These are phyloP conservation scores for Fusarium temperatum DNA, from an alignment of 2,329 filamentous ascomycete species.

Conservation along the genomic window DNA sequence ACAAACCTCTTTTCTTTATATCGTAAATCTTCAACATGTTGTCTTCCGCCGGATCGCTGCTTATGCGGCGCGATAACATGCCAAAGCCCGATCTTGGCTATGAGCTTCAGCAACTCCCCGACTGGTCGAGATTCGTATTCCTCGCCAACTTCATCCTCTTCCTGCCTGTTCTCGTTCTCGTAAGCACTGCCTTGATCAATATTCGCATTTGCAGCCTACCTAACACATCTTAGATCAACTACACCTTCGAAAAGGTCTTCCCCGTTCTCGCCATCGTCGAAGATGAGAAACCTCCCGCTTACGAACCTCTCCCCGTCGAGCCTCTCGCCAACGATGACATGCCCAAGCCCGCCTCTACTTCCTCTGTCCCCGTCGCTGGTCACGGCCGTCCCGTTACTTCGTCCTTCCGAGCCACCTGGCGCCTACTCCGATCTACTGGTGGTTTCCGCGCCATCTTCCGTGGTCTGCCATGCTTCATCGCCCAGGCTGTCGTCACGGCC, in stretches of 20 bases:
- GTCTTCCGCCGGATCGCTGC: slow-evolving; percentile 19
- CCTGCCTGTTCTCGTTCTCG: slow-evolving; percentile 55
- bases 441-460: slow-evolving; percentile 76
- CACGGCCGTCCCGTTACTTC: slow-evolving; percentile 53
- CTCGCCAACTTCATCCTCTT: slow-evolving; percentile 55
- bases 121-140: slow-evolving; percentile 53
- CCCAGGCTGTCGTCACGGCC: slow-evolving; percentile 49
- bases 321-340: slow-evolving; percentile 48
- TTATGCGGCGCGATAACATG: slow-evolving; percentile 48
- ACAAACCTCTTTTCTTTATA: neutral
- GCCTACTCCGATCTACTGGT: slow-evolving; percentile 67
- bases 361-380: slow-evolving; percentile 28
- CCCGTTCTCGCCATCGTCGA: slow-evolving; percentile 67
- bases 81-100: slow-evolving; percentile 10
- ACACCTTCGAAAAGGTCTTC: slow-evolving; percentile 61
- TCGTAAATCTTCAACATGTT: slow-evolving; percentile 23
- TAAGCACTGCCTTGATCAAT: slow-evolving; percentile 41
- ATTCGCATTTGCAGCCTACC: neutral
- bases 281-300: slow-evolving; percentile 64
- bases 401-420: slow-evolving; percentile 60
- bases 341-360: slow-evolving; percentile 47
- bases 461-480: slow-evolving; percentile 65
- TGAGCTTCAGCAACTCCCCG: slow-evolving; percentile 10
- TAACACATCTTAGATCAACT: slow-evolving; percentile 51
- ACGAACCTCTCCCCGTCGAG: slow-evolving; percentile 61